Evolutionary conservation across 306 rosid species (phyloP), one percentile per base, ranked within the genome.

Genomic region (Vachellia collinsii): DNA sequence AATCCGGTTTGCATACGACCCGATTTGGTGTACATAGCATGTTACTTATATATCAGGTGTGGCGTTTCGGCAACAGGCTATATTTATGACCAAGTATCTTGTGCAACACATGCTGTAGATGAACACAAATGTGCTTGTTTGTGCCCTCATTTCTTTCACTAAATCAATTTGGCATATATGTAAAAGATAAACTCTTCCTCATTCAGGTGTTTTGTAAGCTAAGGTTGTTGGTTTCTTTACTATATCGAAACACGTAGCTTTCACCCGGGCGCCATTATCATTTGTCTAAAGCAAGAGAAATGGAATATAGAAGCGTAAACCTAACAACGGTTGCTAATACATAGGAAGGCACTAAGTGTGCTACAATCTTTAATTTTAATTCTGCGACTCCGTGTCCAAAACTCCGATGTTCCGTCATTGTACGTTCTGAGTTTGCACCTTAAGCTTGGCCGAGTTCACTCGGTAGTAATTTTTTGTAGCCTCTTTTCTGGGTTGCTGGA

Each of bases 1-100:
- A 94, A 82, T 92, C 94, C 54, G 91, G 92, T 82, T 82, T 92
- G 82, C n/a, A n/a, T n/a, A n/a, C n/a, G n/a, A n/a, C n/a, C n/a
- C n/a, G n/a, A n/a, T n/a, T n/a, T n/a, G n/a, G n/a, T n/a, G n/a
- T n/a, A n/a, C n/a, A n/a, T n/a, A n/a, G n/a, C n/a, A n/a, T n/a
- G n/a, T n/a, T n/a, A n/a, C n/a, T n/a, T n/a, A n/a, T n/a, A n/a
- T n/a, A n/a, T n/a, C n/a, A n/a, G n/a, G n/a, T n/a, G n/a, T n/a
- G n/a, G n/a, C n/a, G n/a, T n/a, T n/a, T n/a, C n/a, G n/a, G n/a
- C n/a, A n/a, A n/a, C n/a, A n/a, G n/a, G n/a, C n/a, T n/a, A n/a
- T n/a, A n/a, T n/a, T n/a, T n/a, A n/a, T n/a, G n/a, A n/a, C n/a
- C n/a, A n/a, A n/a, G n/a, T 85, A 72, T 70, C 61, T 71, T 65